Conservation (phyloP, 345 rosid species). For the Raphanus sativus region DNA sequence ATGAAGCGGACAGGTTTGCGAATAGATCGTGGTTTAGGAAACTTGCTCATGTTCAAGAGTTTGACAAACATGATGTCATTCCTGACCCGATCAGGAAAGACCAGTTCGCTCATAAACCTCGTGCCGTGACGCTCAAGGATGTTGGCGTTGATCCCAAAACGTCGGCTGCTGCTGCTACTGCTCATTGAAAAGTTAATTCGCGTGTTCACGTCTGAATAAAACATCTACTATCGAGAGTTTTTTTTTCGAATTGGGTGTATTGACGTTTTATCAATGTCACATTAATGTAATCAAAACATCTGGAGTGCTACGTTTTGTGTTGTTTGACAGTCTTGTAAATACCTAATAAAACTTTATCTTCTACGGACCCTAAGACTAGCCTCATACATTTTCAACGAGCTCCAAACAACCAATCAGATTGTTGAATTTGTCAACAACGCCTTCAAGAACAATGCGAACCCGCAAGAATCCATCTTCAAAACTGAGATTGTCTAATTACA, state of each 20-base stretch:
- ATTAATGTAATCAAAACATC: not conserved
- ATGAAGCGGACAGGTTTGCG: constrained; percentile 46
- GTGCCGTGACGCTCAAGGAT: constrained; percentile 54
- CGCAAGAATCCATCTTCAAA: too few relatives aligned
- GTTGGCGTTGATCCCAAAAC: constrained; percentile 58
- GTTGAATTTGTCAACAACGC: too few relatives aligned
- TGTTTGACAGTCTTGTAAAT: not conserved
- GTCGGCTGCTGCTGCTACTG: constrained; percentile 5
- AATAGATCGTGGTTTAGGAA: constrained; percentile 70
- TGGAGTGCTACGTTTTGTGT: not conserved
- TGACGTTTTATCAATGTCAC: not conserved
- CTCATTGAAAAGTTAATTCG: not conserved
- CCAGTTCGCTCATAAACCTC: constrained; percentile 42
- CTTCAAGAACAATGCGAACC: too few relatives aligned
- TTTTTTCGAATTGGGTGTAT: not conserved
- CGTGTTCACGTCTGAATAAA: not conserved
- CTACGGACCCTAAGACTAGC: too few relatives aligned
- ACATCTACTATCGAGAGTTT: not conserved
- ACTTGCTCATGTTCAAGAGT: constrained; percentile 65
- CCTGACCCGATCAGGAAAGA: constrained; percentile 43
- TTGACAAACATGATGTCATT: constrained; percentile 27
- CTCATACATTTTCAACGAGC: too few relatives aligned
- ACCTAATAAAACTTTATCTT: not conserved
- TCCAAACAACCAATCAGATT: too few relatives aligned
- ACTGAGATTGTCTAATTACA: too few relatives aligned